Evolutionary conservation across 805 yeast genomes (phyloP).

Genomic region (Candida nitratophila): DNA sequence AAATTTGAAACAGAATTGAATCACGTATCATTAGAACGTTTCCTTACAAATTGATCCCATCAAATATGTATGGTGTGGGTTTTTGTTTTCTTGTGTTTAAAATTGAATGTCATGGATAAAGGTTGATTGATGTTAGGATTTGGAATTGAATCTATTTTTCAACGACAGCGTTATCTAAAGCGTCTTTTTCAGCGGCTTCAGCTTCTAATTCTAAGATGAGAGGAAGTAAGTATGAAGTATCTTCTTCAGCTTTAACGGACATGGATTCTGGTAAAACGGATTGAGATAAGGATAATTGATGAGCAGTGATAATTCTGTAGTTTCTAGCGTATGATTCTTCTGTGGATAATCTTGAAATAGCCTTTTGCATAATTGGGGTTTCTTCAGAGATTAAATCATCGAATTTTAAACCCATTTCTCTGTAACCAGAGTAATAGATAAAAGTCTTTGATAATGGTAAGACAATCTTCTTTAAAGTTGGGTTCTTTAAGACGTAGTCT

Average conservation of each 20-base stretch:
- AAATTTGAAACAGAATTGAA: too few species aligned
- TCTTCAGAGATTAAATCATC: constrained; percentile 89
- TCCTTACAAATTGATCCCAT: too few species aligned
- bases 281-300: constrained; percentile 78
- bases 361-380: constrained; percentile 78
- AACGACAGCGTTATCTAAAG: constrained; percentile 76
- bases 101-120: too few species aligned
- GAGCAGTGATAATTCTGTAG: constrained; percentile 88
- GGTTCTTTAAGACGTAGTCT: constrained; percentile 75
- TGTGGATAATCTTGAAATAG: constrained; percentile 79
- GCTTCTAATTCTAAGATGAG: constrained; percentile 91
- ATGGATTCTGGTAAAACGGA: constrained; percentile 78
- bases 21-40: too few species aligned
- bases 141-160: too few species aligned
- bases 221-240: constrained; percentile 76
- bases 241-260: constrained; percentile 74
- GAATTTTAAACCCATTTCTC: constrained; percentile 86
- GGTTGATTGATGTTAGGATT: too few species aligned
- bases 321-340: constrained; percentile 84
- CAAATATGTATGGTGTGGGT: too few species aligned
- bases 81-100: too few species aligned
- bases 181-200: constrained; percentile 80
- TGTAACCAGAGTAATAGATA: constrained; percentile 78
- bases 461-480: constrained; percentile 66
- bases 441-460: constrained; percentile 77